A percentile compares a stretch with the other conserved stretches of the same genome.
phyloP scores from a whole-genome alignment of 2,329 filamentous ascomycete genomes.

The Aspergillus sp. region DNA sequence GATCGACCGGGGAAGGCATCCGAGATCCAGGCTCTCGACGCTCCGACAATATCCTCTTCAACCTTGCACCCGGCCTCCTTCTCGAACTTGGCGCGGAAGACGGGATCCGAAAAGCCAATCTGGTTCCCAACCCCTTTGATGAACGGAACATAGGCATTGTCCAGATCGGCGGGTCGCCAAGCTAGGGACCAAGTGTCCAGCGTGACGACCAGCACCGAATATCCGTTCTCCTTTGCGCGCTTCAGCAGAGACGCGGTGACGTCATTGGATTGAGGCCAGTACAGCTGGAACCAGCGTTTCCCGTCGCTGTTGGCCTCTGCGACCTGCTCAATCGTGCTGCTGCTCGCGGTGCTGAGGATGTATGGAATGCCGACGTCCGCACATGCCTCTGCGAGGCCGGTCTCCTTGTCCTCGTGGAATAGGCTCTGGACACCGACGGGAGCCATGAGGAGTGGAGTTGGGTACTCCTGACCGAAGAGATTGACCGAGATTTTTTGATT shows the following conservation, averaged over 20 bases:
- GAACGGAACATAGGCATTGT: conserved; percentile 56
- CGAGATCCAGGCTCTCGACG: conserved; percentile 52
- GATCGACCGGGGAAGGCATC: conserved; percentile 53
- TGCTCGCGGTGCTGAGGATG: conserved; percentile 64
- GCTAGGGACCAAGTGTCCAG: conserved; percentile 68
- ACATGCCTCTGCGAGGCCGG: conserved; percentile 62
- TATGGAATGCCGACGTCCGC: conserved; percentile 61
- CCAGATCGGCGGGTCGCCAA: conserved; percentile 66
- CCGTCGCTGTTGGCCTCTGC: conserved; percentile 57
- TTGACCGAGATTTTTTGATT: conserved; percentile 50
- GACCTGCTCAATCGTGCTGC: conserved; percentile 64
- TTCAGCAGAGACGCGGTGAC: conserved; percentile 62
- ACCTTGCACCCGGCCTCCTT: conserved; percentile 44
- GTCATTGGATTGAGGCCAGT: conserved; percentile 67
- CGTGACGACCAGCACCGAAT: conserved; percentile 66
- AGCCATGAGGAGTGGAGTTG: conserved; percentile 59
- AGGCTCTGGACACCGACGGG: conserved; percentile 69
- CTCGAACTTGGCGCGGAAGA: conserved; percentile 59
- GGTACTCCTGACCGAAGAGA: conserved; percentile 51
- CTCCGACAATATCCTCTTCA: conserved; percentile 50
- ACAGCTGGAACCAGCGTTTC: conserved; percentile 70
- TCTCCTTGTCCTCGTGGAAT: conserved; percentile 64
- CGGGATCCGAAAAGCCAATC: conserved; percentile 65
- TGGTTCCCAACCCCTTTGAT: conserved; percentile 57
- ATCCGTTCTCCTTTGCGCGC: conserved; percentile 62